Evolutionary conservation across 225 moss, liverwort and hornwort genomes (phyloP), one percentile per base, ranked within the genome.

Genomic region (Takakia lepidozioides): DNA sequence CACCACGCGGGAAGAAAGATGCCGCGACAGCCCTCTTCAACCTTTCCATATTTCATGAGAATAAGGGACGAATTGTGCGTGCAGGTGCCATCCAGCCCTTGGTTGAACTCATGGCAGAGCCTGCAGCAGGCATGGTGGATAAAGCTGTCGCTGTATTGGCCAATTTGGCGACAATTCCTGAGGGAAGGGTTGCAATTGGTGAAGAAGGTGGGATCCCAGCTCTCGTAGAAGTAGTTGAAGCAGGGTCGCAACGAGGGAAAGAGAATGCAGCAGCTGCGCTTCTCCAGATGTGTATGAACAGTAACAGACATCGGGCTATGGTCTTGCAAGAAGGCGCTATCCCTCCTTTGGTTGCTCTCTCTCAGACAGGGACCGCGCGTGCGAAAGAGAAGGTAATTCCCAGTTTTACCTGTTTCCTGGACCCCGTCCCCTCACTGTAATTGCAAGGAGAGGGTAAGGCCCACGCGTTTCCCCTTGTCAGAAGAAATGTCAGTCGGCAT

Each of bases 321-420:
- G 93, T 95, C 18, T 67, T 95, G 66, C 93, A 89, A 69, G 93
- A 95, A 71, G 93, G 93, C 23, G 93, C 93, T 5, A 95, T 95
- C 35, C 93, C 93, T 21, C 89, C 93, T 4, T 63, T 95, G 56
- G 89, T 89, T 29, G 89, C 93, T 9, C 70, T 95, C 26, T 95
- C 93, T 47, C 93, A 95, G 60, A 76, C 93, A 5, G 93, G 93
- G 68, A 89, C 93, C 26, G 86, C 93, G 43, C 86, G 93, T 37
- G 93, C 93, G 24, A 95, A 89, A 69, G 93, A 95, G 61, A 95
- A 95, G 86, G 93, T 87, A 67, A 34, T 3, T 10, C 8, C n/a
- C n/a, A 29, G 0, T 30, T 19, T 10, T 16, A 48, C 13, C n/a
- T n/a, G n/a, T n/a, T n/a, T n/a, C n/a, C n/a, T n/a, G n/a, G n/a